These are phyloP conservation scores for Blastobotrys arbuscula DNA, from an alignment of 1,139 yeast genomes.

Conservation along the genomic window DNA sequence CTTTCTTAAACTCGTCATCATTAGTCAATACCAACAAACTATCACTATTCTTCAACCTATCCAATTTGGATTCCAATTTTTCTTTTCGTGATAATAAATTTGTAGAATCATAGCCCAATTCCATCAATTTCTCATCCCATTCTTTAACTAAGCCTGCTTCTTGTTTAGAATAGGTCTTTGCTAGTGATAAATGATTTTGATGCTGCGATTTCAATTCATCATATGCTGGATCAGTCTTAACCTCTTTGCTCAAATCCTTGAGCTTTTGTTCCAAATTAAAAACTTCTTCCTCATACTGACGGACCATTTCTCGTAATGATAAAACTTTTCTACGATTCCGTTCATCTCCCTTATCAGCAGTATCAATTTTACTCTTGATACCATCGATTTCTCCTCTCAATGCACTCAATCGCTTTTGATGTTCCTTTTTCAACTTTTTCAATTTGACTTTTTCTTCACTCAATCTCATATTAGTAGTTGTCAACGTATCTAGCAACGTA, in stretches of 20 bases:
- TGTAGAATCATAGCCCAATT: conserved; percentile 22
- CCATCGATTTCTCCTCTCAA: conserved; percentile 34
- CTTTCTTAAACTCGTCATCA: conserved; percentile 17
- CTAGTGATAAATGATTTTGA: background rate
- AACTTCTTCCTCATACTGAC: conserved; percentile 33
- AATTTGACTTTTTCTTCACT: conserved; percentile 32
- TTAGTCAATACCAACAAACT: background rate
- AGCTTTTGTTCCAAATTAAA: conserved; percentile 11
- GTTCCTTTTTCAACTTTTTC: conserved; percentile 33
- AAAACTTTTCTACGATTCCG: conserved; percentile 31
- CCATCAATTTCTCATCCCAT: conserved; percentile 22
- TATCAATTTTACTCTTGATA: conserved; percentile 28
- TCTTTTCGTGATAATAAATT: conserved; percentile 22
- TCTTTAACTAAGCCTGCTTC: conserved; percentile 19
- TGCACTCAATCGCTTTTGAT: conserved; percentile 31
- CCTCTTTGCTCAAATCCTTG: conserved; percentile 18
- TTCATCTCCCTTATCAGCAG: conserved; percentile 35
- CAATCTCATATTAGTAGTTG: conserved; percentile 31
- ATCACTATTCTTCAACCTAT: conserved; percentile 16
- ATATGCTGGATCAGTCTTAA: background rate
- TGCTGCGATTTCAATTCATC: conserved; percentile 2
- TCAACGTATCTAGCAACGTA: conserved; percentile 34
- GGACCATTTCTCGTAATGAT: conserved; percentile 32
- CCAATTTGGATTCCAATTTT: conserved; percentile 23
- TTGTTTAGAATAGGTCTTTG: conserved; percentile 12